Evolutionary conservation across 2,329 filamentous ascomycete genomes (phyloP).

Genomic region (Penicillium sp.): DNA sequence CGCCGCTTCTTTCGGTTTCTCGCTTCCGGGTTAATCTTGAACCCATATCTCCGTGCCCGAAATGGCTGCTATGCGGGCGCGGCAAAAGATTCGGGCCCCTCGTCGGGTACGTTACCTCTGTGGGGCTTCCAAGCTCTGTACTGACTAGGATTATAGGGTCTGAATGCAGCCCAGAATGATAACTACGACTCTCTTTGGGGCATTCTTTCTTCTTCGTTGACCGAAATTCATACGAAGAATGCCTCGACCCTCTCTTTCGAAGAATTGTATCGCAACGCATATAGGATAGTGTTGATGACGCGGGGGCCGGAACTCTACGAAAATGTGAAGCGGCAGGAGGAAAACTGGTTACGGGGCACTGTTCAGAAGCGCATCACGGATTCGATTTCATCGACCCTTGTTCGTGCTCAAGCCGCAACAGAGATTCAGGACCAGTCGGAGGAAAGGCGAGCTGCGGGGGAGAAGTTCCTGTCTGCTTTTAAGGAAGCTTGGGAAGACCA

Average conservation of each 20-base stretch:
- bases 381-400: slow-evolving; percentile 68
- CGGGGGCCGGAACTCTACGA: slow-evolving; percentile 79
- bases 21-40: background rate
- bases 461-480: slow-evolving; percentile 75
- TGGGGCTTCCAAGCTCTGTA: slow-evolving; percentile 5
- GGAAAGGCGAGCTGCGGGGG: slow-evolving; percentile 75
- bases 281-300: slow-evolving; percentile 89
- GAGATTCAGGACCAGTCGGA: slow-evolving; percentile 61
- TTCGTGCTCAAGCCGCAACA: slow-evolving; percentile 51
- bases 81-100: slow-evolving; percentile 65
- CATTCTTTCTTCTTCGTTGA: slow-evolving; percentile 71
- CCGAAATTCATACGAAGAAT: slow-evolving; percentile 88
- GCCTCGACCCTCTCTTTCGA: slow-evolving; percentile 90
- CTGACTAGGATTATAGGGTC: slow-evolving; percentile 47
- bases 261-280: slow-evolving; percentile 87
- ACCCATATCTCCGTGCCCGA: slow-evolving; percentile 14
- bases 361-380: slow-evolving; percentile 69
- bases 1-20: background rate
- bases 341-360: slow-evolving; percentile 71
- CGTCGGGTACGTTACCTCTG: slow-evolving; percentile 56
- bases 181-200: slow-evolving; percentile 88
- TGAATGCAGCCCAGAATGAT: slow-evolving; percentile 56
- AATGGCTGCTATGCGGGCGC: slow-evolving; percentile 54
- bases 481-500: slow-evolving; percentile 84
- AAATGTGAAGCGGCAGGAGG: slow-evolving; percentile 75